Percentiles rank a stretch among this genome's conserved stretches.
phyloP scores from a whole-genome alignment of 2,329 filamentous ascomycete genomes.

The Fusarium incarnatum region DNA sequence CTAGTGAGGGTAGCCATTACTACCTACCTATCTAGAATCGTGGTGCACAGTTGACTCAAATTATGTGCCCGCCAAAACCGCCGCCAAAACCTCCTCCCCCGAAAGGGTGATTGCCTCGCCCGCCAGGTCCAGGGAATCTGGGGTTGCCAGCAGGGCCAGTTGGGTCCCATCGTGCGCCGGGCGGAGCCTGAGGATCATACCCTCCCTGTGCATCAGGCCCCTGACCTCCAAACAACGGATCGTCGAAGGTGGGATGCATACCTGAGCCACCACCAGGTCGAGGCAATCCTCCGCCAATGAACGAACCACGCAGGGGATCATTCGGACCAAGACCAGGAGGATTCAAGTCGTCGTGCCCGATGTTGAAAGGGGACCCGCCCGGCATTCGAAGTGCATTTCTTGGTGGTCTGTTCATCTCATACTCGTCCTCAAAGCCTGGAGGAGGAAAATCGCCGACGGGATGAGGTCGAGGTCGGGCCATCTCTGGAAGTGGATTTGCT shows the following conservation, averaged over 20 bases:
- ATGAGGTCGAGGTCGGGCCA: conserved; percentile 66
- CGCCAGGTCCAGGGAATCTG: conserved; percentile 59
- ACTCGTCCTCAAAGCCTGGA: conserved; percentile 93
- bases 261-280: conserved; percentile 75
- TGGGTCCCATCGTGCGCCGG: conserved; percentile 92
- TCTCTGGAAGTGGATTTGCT: conserved; percentile 72
- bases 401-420: conserved; percentile 78
- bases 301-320: conserved; percentile 79
- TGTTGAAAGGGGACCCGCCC: conserved; percentile 70
- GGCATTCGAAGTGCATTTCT: conserved; percentile 50
- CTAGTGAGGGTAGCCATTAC: background rate
- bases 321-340: conserved; percentile 86
- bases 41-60: conserved; percentile 16
- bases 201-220: conserved; percentile 49
- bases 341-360: conserved; percentile 89
- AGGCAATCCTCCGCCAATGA: conserved; percentile 70
- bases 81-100: conserved; percentile 54
- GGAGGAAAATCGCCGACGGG: conserved; percentile 83
- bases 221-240: conserved; percentile 77
- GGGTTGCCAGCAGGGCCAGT: conserved; percentile 74
- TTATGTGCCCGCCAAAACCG: conserved; percentile 44
- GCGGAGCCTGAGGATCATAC: conserved; percentile 78
- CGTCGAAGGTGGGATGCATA: conserved; percentile 97
- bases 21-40: background rate
- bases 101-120: conserved; percentile 54